These are phyloP conservation scores for Cucurbita moschata DNA, from an alignment of 306 rosid genomes.

Conservation along the genomic window DNA sequence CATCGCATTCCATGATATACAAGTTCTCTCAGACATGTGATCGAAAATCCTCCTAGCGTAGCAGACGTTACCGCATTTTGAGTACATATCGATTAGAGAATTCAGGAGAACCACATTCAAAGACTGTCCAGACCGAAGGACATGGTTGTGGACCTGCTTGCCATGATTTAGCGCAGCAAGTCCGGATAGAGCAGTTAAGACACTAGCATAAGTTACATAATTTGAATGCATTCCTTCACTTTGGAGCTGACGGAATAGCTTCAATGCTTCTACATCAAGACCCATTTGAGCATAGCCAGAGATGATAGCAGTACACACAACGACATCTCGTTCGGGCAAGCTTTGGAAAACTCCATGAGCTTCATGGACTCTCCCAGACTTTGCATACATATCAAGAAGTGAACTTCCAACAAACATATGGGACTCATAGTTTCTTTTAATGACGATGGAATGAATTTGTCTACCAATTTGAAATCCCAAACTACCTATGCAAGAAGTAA, in stretches of 20 bases:
- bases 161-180: conserved; percentile 82
- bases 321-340: conserved; percentile 77
- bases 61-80: conserved; percentile 69
- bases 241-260: conserved; percentile 48
- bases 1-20: conserved; percentile 87
- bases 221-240: conserved; percentile 67
- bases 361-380: conserved; percentile 57
- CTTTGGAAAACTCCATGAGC: conserved; percentile 46
- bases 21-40: conserved; percentile 53
- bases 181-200: conserved; percentile 73
- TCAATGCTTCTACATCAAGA: conserved; percentile 59
- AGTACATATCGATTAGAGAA: conserved; percentile 84
- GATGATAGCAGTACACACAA: conserved; percentile 72
- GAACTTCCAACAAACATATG: conserved; percentile 83
- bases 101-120: conserved; percentile 66
- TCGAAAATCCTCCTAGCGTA: conserved; percentile 62
- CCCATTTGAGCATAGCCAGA: conserved; percentile 86
- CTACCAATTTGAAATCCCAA: conserved; percentile 40
- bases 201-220: conserved; percentile 66
- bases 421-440: conserved; percentile 37
- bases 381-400: conserved; percentile 88
- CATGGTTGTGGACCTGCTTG: conserved; percentile 66
- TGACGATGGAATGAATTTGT: conserved; percentile 59
- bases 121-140: conserved; percentile 43
- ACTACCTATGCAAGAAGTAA: conserved; percentile 57